A percentile compares a stretch with the other conserved stretches of the same genome.
These are phyloP conservation scores for Russula olivacea DNA, from an alignment of 768 basidiomycete species.

Conservation along the genomic window DNA sequence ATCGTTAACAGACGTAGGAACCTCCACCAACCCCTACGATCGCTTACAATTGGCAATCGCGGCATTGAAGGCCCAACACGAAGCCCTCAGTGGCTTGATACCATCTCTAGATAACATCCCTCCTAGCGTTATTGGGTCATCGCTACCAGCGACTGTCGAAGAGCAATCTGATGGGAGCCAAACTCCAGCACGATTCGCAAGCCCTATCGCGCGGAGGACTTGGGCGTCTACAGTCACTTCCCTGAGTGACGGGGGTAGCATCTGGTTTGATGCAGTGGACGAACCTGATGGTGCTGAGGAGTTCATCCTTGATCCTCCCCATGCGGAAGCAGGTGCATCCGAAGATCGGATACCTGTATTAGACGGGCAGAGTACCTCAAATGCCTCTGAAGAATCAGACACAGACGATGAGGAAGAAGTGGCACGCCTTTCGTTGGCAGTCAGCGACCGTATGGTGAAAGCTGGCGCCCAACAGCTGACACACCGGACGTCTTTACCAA, in stretches of 20 bases:
- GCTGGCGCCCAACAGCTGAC: conserved; percentile 28
- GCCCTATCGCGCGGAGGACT: conserved; percentile 19
- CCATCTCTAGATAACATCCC: conserved; percentile 27
- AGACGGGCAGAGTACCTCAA: conserved; percentile 39
- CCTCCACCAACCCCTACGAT: conserved; percentile 32
- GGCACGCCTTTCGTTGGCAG: conserved; percentile 13
- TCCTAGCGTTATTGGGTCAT: conserved; percentile 28
- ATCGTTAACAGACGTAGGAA: neutral
- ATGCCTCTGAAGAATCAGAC: conserved; percentile 50
- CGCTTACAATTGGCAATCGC: conserved; percentile 46
- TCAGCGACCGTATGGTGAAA: conserved; percentile 12
- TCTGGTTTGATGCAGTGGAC: conserved; percentile 78
- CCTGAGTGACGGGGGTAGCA: conserved; percentile 32
- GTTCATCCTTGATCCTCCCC: conserved; percentile 44
- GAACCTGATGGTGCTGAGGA: conserved; percentile 59
- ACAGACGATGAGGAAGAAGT: conserved; percentile 37
- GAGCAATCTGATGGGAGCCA: conserved; percentile 37
- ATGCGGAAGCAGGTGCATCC: conserved; percentile 26
- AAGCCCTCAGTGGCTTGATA: conserved; percentile 39
- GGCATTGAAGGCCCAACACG: conserved; percentile 55
- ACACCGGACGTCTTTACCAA: conserved; percentile 55
- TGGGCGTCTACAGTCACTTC: conserved; percentile 29
- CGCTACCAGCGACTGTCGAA: conserved; percentile 44
- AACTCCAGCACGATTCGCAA: conserved; percentile 22
- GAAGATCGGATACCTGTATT: conserved; percentile 34